Conservation (phyloP, 306 rosid species). For the Mimosa pudica region DNA sequence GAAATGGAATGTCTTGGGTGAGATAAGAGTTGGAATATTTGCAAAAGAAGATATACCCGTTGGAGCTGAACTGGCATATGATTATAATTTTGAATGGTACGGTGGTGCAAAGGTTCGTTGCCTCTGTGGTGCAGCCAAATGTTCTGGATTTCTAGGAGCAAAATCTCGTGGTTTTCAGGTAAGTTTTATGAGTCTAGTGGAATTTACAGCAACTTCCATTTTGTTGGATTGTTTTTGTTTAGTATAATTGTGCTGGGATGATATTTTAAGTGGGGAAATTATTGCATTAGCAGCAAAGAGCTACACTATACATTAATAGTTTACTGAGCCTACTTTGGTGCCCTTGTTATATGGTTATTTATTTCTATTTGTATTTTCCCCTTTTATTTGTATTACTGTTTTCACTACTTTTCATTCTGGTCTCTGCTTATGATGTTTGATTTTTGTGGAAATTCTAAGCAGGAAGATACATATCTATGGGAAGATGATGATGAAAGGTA, state of each 20-base stretch:
- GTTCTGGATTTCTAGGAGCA: slow-evolving; percentile 96
- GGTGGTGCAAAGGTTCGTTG: slow-evolving; percentile 97
- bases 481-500: slow-evolving; percentile 98
- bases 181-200: slow-evolving; percentile 19
- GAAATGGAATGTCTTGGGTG: slow-evolving; percentile 96
- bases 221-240: not conserved
- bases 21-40: slow-evolving; percentile 96
- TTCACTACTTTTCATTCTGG: not conserved
- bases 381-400: not conserved
- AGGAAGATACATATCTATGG: slow-evolving; percentile 98
- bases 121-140: slow-evolving; percentile 87
- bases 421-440: slow-evolving; percentile 29
- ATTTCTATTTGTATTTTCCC: not conserved
- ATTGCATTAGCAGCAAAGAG: not conserved
- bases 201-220: not conserved
- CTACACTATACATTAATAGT: not conserved
- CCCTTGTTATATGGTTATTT: not conserved
- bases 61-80: slow-evolving; percentile 88
- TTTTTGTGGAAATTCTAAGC: slow-evolving; percentile 44
- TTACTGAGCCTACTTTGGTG: not conserved
- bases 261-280: not conserved
- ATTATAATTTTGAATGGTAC: slow-evolving; percentile 97
- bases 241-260: not conserved
- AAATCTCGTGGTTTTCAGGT: slow-evolving; percentile 98
- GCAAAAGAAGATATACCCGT: slow-evolving; percentile 77